Percentiles rank a stretch among this genome's conserved stretches.
phyloP scores from a whole-genome alignment of 2,329 filamentous ascomycete genomes.

The Talaromyces sp. region DNA sequence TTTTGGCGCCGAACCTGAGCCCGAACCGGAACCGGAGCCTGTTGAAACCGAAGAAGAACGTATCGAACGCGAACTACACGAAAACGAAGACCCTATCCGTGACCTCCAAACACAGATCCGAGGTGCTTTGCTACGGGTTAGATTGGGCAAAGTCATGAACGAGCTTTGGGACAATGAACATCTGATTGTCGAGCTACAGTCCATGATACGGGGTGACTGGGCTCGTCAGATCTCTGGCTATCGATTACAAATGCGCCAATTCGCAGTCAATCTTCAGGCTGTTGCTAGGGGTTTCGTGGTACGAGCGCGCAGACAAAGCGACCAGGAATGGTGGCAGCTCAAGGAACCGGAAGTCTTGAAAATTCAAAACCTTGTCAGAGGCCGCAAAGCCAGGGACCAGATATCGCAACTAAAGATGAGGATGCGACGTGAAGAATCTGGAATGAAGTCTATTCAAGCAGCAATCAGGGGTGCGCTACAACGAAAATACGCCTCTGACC shows the following conservation, averaged over 20 bases:
- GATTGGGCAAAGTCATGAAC: slow-evolving; percentile 80
- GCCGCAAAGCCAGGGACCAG: slow-evolving; percentile 42
- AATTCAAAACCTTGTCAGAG: slow-evolving; percentile 77
- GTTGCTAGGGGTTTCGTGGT: slow-evolving; percentile 71
- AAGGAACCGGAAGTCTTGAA: slow-evolving; percentile 69
- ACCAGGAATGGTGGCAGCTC: slow-evolving; percentile 68
- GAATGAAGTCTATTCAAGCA: slow-evolving; percentile 52
- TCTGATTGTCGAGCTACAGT: slow-evolving; percentile 74
- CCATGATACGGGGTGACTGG: slow-evolving; percentile 82
- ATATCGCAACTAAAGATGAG: slow-evolving; percentile 40
- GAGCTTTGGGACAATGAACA: slow-evolving; percentile 82
- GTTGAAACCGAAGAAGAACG: slow-evolving; percentile 86
- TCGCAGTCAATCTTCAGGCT: slow-evolving; percentile 77
- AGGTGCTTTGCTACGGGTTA: slow-evolving; percentile 73
- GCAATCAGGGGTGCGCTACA: slow-evolving; percentile 51
- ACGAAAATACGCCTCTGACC: slow-evolving; percentile 41
- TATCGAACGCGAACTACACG: slow-evolving; percentile 73
- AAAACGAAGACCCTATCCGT: slow-evolving; percentile 67
- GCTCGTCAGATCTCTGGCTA: slow-evolving; percentile 79
- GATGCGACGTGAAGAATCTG: slow-evolving; percentile 39
- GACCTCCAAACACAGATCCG: slow-evolving; percentile 86
- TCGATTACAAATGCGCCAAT: slow-evolving; percentile 74
- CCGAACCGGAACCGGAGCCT: slow-evolving; percentile 63
- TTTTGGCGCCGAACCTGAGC: slow-evolving; percentile 80
- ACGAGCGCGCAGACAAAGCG: slow-evolving; percentile 59